Evolutionary conservation across 345 rosid species (phyloP).

Genomic region (Salix arbutifolia): DNA sequence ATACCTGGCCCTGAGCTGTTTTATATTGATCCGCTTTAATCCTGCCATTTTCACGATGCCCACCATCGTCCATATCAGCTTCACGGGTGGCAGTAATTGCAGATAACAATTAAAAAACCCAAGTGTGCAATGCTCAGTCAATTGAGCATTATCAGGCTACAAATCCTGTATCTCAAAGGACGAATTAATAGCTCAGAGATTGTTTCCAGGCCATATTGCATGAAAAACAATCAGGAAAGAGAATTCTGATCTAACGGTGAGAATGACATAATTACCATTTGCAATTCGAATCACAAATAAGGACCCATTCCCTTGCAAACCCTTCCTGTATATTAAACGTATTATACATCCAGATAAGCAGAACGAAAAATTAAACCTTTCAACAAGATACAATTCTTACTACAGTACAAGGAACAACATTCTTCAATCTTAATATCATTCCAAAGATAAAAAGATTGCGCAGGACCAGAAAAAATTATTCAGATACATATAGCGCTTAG

Average conservation of each 20-base stretch:
- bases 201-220: background rate
- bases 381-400: background rate
- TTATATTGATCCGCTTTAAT: conserved; percentile 69
- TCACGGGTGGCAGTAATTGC: conserved; percentile 5
- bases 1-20: conserved; percentile 88
- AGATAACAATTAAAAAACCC: conserved; percentile 6
- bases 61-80: conserved; percentile 79
- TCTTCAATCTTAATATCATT: background rate
- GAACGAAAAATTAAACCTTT: background rate
- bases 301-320: background rate
- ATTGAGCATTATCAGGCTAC: conserved; percentile 11
- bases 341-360: background rate
- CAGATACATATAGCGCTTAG: background rate
- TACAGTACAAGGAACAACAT: background rate
- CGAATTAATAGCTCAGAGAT: background rate
- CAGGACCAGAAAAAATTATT: background rate
- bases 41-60: conserved; percentile 91
- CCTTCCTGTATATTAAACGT: conserved; percentile 1
- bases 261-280: conserved; percentile 9
- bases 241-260: background rate
- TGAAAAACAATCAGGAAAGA: background rate
- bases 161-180: conserved; percentile 18
- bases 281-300: background rate
- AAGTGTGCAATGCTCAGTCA: conserved; percentile 12
- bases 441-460: background rate